Percentiles rank a stretch among this genome's conserved stretches.
These are phyloP conservation scores for Rhizopus stolonifer DNA, from an alignment of 371 early-diverging fungal genomes.

Conservation along the genomic window DNA sequence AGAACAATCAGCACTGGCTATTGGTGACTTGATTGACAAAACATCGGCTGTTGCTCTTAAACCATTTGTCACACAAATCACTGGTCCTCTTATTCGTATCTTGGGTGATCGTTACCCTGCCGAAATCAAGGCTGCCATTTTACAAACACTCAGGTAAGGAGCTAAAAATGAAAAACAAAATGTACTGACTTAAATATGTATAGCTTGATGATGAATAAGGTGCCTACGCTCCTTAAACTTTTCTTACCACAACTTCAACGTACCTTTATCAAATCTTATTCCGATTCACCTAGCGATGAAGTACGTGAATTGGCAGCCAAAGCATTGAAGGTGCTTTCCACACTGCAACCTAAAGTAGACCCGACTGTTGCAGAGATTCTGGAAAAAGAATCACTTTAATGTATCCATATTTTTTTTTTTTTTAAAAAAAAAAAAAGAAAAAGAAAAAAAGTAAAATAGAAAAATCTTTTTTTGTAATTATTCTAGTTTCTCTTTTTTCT, in stretches of 20 bases:
- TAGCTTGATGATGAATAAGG: conserved; percentile 74
- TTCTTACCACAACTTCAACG: conserved; percentile 98
- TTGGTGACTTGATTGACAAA: conserved; percentile 78
- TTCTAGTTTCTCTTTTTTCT: too few relatives aligned
- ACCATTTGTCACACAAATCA: conserved; percentile 92
- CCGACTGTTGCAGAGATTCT: conserved; percentile 29
- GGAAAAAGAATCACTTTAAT: conserved; percentile 11
- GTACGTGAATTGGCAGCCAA: conserved; percentile 80
- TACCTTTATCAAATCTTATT: conserved; percentile 90
- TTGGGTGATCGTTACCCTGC: conserved; percentile 93
- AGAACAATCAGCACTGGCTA: conserved; percentile 82
- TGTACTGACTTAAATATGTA: neutral
- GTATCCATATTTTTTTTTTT: neutral
- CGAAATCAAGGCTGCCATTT: conserved; percentile 88
- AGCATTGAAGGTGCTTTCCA: conserved; percentile 56
- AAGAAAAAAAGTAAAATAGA: too few relatives aligned
- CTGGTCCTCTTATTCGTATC: conserved; percentile 96
- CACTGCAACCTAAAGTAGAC: conserved; percentile 26
- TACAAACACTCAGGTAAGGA: conserved; percentile 73
- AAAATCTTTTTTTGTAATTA: too few relatives aligned
- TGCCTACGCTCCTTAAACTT: conserved; percentile 86
- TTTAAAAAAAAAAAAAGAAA: neutral
- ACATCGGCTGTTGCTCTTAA: conserved; percentile 78
- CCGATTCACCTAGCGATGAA: conserved; percentile 69
- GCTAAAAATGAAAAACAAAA: conserved; percentile 4